Evolutionary conservation across 805 yeast species (phyloP).

Genomic region (Metschnikowia lochheadii): DNA sequence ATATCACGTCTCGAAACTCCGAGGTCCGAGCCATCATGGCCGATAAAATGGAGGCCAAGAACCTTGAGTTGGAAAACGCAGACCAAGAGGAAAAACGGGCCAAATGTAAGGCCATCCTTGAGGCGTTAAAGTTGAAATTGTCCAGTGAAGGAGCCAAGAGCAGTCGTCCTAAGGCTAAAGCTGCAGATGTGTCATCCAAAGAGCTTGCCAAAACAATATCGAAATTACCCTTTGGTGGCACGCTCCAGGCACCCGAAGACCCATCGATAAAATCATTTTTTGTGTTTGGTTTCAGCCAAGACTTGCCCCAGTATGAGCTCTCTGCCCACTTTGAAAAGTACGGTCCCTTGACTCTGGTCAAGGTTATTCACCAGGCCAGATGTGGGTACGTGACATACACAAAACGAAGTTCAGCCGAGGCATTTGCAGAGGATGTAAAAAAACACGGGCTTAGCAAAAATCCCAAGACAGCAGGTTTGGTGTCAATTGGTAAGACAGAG

Average conservation of each 20-base stretch:
- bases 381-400: conserved; percentile 62
- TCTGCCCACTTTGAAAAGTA: conserved; percentile 43
- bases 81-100: conserved; percentile 17
- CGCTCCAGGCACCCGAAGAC: conserved; percentile 37
- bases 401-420: conserved; percentile 49
- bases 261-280: conserved; percentile 54
- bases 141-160: conserved; percentile 10
- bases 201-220: conserved; percentile 40
- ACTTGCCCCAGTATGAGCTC: conserved; percentile 60
- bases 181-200: conserved; percentile 40
- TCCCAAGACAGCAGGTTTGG: conserved; percentile 29
- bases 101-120: conserved; percentile 49
- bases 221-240: conserved; percentile 66
- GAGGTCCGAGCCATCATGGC: conserved; percentile 40
- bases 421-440: conserved; percentile 23
- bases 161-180: conserved; percentile 16
- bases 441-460: conserved; percentile 26
- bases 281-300: conserved; percentile 67
- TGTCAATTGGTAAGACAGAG: conserved; percentile 27
- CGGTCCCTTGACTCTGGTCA: conserved; percentile 47
- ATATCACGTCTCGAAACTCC: conserved; percentile 20
- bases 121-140: conserved; percentile 40
- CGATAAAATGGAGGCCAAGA: conserved; percentile 50
- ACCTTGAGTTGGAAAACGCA: conserved; percentile 22
- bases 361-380: conserved; percentile 53